A percentile compares a stretch with the other conserved stretches of the same genome.
Conservation (phyloP, 176 grass and related monocot genomes). For the Elymus sibiricus region DNA sequence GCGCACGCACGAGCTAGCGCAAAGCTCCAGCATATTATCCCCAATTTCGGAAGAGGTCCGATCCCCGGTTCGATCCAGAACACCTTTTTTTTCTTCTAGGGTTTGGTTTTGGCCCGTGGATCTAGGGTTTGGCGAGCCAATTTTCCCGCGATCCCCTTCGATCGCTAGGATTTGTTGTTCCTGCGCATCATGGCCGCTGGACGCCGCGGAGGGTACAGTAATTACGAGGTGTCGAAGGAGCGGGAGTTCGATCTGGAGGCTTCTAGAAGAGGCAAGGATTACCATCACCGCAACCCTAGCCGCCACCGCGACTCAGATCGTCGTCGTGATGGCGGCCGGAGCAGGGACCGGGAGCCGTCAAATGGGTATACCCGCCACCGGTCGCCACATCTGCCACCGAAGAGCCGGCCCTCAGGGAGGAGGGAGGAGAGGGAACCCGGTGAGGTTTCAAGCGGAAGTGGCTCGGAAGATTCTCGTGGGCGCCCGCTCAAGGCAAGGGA, state of each 20-base stretch:
- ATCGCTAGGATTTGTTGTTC: slow-evolving; percentile 10
- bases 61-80: neutral
- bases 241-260: slow-evolving; percentile 25
- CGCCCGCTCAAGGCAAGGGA: slow-evolving; percentile 3
- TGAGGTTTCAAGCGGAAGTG: slow-evolving; percentile 53
- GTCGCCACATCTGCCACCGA: slow-evolving; percentile 4
- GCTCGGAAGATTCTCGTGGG: slow-evolving; percentile 46
- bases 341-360: slow-evolving; percentile 17
- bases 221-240: slow-evolving; percentile 32
- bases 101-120: slow-evolving; percentile 6
- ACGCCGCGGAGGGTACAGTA: slow-evolving; percentile 29
- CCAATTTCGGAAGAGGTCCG: neutral
- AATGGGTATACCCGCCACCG: neutral
- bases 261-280: slow-evolving; percentile 46
- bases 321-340: neutral
- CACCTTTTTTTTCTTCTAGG: neutral
- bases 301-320: neutral
- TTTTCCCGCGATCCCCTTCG: neutral
- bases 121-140: slow-evolving; percentile 16
- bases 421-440: slow-evolving; percentile 58
- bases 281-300: slow-evolving; percentile 3
- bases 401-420: slow-evolving; percentile 21
- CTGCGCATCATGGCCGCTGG: slow-evolving; percentile 34
- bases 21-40: neutral
- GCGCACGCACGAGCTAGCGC: neutral